phyloP scores from a whole-genome alignment of 2,329 filamentous ascomycete species.

The Ophiostoma piceae region DNA sequence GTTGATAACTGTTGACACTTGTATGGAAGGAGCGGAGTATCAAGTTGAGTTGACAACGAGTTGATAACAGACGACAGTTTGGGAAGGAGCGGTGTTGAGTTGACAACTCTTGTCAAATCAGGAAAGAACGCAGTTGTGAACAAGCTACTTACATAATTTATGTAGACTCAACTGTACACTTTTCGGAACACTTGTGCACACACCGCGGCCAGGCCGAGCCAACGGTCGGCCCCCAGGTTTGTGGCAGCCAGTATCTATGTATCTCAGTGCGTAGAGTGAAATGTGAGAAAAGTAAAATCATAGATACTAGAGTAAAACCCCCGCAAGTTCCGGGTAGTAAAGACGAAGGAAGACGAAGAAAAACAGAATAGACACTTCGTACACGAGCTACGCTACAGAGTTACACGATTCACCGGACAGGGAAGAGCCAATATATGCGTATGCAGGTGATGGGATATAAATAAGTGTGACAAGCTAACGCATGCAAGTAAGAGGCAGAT shows the following conservation, averaged over 20 bases:
- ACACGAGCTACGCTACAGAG: background rate
- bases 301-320: background rate
- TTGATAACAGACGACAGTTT: background rate
- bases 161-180: background rate
- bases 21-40: background rate
- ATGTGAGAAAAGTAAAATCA: too few relatives aligned
- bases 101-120: too few relatives aligned
- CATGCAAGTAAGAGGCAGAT: constrained; percentile 2
- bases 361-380: background rate
- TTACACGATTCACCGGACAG: background rate
- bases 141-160: background rate
- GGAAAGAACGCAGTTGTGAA: background rate
- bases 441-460: constrained; percentile 1
- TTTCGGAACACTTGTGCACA: background rate
- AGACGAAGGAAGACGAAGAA: background rate
- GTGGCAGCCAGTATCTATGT: background rate
- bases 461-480: background rate
- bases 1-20: background rate
- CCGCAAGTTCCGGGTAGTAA: background rate
- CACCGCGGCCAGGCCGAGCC: background rate
- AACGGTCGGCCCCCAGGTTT: background rate
- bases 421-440: background rate
- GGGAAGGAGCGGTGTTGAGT: background rate
- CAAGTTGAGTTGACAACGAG: background rate
- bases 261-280: too few relatives aligned